Evolutionary conservation across 2,329 filamentous ascomycete species (phyloP), one percentile per base, ranked within the genome.

Genomic region (Drechslerella coelobrocha): DNA sequence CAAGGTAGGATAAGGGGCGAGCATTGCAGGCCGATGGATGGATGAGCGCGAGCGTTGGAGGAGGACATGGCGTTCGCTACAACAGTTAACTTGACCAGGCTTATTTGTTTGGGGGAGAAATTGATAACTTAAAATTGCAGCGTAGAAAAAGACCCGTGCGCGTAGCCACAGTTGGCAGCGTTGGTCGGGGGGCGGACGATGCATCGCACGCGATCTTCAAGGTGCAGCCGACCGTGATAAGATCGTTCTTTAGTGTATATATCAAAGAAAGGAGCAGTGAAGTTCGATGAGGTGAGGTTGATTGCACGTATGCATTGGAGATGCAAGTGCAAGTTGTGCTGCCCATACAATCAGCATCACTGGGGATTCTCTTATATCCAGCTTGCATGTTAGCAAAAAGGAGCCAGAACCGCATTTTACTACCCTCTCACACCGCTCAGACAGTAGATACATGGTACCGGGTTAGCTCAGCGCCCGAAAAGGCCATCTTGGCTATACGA

Each of bases 1-100:
- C 41, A 45, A 45, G 41, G 41, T 19, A 45, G 41, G 41, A 45
- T 45, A 45, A 45, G 41, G 41, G 41, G 41, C 41, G n/a, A 17
- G 41, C 12, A n/a, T 14, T 39, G 41, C n/a, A 45, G n/a, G 14
- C 14, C 19, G 29, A 12, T 19, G 41, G 41, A 19, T 17, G 17
- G 41, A 19, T 17, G 19, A 45, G 41, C 41, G 41, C 41, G 41
- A 51, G 24, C 24, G 23, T 51, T 31, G 24, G 47, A 51, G 23
- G 17, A 48, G 27, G 23, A 51, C 27, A 14, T 51, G 27, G 47
- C 23, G 47, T 27, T 27, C 21, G 47, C 24, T n/a, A 12, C 47
- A 51, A 27, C 24, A 14, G 23, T 51, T 51, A 27, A 12, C 27
- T 51, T 9, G 23, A 7, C 21, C n/a, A 19, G 23, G 17, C 23